Evolutionary conservation across 441 rosid species (phyloP).

Genomic region (Bocquillonia castaneifolia): DNA sequence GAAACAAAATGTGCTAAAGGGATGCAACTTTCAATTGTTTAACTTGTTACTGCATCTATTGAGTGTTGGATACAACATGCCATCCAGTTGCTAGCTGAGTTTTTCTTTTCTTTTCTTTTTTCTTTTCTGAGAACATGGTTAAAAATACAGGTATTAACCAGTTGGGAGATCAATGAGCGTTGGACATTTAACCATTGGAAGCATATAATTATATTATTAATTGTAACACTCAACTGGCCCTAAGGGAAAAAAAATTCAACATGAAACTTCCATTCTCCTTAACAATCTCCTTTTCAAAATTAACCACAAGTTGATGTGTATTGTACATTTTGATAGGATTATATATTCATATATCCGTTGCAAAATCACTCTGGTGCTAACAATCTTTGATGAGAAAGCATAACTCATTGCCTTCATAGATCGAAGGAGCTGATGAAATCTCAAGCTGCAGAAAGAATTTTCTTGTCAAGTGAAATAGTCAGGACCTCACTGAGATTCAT

Average conservation of each 20-base stretch:
- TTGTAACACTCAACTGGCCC: too few species aligned
- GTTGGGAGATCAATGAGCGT: background rate
- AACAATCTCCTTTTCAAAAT: background rate
- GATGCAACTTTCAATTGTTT: too few species aligned
- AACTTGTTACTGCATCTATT: background rate
- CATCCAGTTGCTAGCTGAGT: too few species aligned
- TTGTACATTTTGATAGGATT: background rate
- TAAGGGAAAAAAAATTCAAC: too few species aligned
- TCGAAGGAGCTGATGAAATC: background rate
- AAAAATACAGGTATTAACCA: background rate
- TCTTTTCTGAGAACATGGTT: too few species aligned
- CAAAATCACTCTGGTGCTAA: background rate
- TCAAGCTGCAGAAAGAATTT: background rate
- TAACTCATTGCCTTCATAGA: background rate
- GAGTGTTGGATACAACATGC: background rate
- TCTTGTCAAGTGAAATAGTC: background rate
- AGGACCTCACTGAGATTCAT: slow-evolving; percentile 21
- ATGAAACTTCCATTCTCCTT: too few species aligned
- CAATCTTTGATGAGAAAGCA: background rate
- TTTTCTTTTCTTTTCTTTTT: too few species aligned
- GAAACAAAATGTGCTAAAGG: background rate
- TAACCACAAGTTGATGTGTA: background rate
- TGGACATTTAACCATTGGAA: too few species aligned
- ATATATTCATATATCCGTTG: background rate
- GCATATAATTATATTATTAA: too few species aligned